Percentiles rank a stretch among this genome's conserved stretches.
Conservation (phyloP, 495 filamentous ascomycete genomes). For the Chaetomium cochliodes region DNA sequence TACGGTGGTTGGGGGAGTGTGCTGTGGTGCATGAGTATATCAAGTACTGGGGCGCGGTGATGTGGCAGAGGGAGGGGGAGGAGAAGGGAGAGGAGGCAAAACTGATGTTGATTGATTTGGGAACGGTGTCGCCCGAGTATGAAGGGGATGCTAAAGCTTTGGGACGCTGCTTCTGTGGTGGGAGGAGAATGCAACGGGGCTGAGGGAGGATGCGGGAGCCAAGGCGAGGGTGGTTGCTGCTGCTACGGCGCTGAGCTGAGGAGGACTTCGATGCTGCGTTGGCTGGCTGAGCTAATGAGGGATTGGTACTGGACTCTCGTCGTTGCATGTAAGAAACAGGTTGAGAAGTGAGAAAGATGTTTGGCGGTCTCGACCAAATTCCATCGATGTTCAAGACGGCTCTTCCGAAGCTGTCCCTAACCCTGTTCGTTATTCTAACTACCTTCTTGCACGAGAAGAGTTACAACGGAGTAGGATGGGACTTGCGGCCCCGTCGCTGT, state of each 20-base stretch:
- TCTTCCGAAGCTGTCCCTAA: no score
- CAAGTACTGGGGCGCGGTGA: neutral
- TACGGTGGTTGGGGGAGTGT: neutral
- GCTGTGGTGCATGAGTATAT: neutral
- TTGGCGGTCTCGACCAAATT: no score
- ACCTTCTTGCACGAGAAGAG: no score
- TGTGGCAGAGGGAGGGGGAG: neutral
- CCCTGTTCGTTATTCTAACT: no score
- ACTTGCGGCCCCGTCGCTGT: no score
- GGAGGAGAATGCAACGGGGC: neutral
- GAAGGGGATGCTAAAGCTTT: neutral
- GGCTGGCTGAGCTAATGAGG: neutral
- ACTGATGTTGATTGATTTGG: neutral
- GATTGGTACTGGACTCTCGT: no score
- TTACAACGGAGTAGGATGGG: no score
- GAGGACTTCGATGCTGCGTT: constrained; percentile 1
- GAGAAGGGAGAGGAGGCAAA: neutral
- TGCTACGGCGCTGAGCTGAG: neutral
- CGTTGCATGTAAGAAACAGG: no score
- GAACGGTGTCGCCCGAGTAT: neutral
- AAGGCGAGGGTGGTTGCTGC: neutral
- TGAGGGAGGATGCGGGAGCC: neutral
- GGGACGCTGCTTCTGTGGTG: neutral
- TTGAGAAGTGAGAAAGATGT: no score
- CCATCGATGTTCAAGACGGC: no score